Percentiles rank a stretch among this genome's conserved stretches.
Conservation (phyloP, 768 basidiomycete species). For the Termitomyces sp. region DNA sequence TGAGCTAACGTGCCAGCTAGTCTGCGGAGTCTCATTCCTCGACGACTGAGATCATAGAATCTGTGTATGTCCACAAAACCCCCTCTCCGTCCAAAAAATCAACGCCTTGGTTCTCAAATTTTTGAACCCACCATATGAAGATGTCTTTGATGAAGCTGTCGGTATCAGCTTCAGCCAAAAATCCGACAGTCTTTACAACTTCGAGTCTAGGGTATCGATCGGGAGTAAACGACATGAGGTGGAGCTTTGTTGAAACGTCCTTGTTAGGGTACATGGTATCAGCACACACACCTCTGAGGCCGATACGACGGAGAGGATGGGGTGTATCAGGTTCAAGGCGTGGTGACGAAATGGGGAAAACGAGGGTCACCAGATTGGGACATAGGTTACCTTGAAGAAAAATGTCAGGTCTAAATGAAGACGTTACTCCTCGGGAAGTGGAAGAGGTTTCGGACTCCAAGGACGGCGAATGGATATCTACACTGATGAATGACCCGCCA, state of each 20-base stretch:
- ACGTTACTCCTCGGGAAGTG: slow-evolving; percentile 23
- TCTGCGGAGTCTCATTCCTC: not conserved
- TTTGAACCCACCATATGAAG: slow-evolving; percentile 56
- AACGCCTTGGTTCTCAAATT: slow-evolving; percentile 47
- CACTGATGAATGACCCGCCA: slow-evolving; percentile 35
- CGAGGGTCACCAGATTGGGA: slow-evolving; percentile 44
- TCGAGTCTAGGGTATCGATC: slow-evolving; percentile 45
- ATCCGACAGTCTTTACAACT: slow-evolving; percentile 46
- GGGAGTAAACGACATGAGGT: slow-evolving; percentile 42
- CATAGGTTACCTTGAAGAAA: slow-evolving; percentile 44
- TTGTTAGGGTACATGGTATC: slow-evolving; percentile 44
- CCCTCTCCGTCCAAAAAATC: slow-evolving; percentile 56
- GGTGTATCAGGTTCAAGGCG: slow-evolving; percentile 27
- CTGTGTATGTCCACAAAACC: slow-evolving; percentile 48
- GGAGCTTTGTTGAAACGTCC: slow-evolving; percentile 32
- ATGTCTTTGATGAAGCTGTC: slow-evolving; percentile 44
- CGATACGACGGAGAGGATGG: slow-evolving; percentile 44
- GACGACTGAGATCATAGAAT: slow-evolving; percentile 14
- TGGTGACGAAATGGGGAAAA: slow-evolving; percentile 39
- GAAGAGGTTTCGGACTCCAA: slow-evolving; percentile 31
- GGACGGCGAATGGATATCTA: slow-evolving; percentile 40
- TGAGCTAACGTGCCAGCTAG: not conserved
- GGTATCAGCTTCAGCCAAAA: slow-evolving; percentile 44
- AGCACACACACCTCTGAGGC: slow-evolving; percentile 41
- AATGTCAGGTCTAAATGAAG: slow-evolving; percentile 37